These are phyloP conservation scores for Pestalotiopsis sp. DNA, from an alignment of 2,329 filamentous ascomycete species.

Conservation along the genomic window DNA sequence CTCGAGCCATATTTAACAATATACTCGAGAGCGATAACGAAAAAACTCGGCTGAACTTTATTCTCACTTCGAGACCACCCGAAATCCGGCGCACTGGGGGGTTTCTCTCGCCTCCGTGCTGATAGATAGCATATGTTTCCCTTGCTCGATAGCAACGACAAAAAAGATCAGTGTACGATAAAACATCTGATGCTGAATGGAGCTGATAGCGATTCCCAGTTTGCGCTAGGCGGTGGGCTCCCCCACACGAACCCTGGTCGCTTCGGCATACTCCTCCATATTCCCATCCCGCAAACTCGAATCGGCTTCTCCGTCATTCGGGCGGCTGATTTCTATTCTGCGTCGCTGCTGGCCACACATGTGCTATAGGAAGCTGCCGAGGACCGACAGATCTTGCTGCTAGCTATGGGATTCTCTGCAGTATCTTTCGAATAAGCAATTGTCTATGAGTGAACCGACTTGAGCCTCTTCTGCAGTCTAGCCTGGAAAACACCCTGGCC, in stretches of 20 bases:
- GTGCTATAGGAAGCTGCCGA: not conserved
- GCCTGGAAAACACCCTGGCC: not conserved
- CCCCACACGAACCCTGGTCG: slow-evolving; percentile 3
- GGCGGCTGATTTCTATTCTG: not conserved
- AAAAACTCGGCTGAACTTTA: not conserved
- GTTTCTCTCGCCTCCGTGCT: no score
- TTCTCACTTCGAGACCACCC: not conserved
- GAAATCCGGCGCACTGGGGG: no score
- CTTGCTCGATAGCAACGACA: not conserved
- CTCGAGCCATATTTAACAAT: not conserved
- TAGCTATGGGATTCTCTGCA: not conserved
- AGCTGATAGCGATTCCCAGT: slow-evolving; percentile 2
- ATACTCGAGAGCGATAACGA: not conserved
- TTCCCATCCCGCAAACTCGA: not conserved
- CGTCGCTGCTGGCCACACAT: not conserved
- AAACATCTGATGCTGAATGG: slow-evolving; percentile 6
- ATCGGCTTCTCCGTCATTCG: slow-evolving; percentile 11
- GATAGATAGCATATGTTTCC: not conserved
- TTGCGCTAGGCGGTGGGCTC: not conserved
- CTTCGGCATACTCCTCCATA: not conserved
- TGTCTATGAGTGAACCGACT: not conserved
- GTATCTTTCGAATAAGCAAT: not conserved
- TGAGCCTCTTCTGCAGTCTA: not conserved
- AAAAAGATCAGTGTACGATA: no score
- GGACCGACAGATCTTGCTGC: not conserved